These are phyloP conservation scores for Spathaspora hagerdaliae DNA, from an alignment of 805 yeast species.

Conservation along the genomic window DNA sequence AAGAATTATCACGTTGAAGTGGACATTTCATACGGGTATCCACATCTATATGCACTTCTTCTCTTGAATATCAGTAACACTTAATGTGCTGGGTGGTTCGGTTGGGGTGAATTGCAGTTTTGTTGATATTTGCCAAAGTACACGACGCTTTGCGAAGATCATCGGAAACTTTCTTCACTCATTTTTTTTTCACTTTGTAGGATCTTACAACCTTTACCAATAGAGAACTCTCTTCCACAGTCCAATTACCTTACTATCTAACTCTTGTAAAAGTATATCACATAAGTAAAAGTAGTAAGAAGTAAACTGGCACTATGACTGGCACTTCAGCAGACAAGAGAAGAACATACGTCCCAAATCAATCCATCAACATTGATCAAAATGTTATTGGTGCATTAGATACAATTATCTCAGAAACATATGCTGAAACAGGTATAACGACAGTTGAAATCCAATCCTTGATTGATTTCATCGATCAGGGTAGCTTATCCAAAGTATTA, in stretches of 20 bases:
- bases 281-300: no score
- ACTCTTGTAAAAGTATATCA: not conserved
- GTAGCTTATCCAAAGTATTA: constrained; percentile 28
- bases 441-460: constrained; percentile 7
- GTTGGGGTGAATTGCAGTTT: not conserved
- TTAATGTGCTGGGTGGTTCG: no score
- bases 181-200: not conserved
- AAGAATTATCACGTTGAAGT: no score
- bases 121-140: not conserved
- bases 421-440: not conserved
- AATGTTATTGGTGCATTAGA: not conserved
- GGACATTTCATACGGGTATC: no score
- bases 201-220: no score
- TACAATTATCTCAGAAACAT: not conserved
- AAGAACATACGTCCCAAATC: no score
- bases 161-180: not conserved
- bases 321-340: no score
- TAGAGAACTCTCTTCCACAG: no score
- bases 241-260: not conserved
- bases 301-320: no score
- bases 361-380: no score
- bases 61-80: no score
- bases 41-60: no score
- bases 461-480: constrained; percentile 22
- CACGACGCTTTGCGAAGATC: not conserved